phyloP scores from a whole-genome alignment of 805 yeast species.

The Kuraishia ogatae region DNA sequence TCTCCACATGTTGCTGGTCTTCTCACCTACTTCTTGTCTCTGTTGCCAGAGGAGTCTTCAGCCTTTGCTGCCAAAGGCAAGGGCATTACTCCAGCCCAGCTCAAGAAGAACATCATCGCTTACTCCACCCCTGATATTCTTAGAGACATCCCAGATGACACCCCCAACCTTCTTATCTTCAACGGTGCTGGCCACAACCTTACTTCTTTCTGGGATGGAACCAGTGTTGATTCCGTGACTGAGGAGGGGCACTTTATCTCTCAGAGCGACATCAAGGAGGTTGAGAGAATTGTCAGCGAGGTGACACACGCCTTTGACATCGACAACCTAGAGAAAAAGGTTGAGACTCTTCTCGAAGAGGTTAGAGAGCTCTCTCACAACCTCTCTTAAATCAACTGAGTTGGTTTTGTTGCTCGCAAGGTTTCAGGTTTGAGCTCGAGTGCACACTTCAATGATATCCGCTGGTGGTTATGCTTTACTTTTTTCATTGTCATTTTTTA shows the following conservation, averaged over 20 bases:
- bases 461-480: neutral
- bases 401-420: neutral
- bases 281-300: constrained; percentile 3
- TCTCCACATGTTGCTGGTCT: constrained; percentile 94
- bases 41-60: constrained; percentile 69
- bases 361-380: neutral
- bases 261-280: neutral
- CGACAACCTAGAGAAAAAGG: neutral
- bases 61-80: constrained; percentile 41
- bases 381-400: neutral
- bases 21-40: constrained; percentile 78
- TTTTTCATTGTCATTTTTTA: neutral
- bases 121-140: constrained; percentile 56
- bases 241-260: neutral
- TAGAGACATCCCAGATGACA: constrained; percentile 46
- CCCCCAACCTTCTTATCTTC: constrained; percentile 70
- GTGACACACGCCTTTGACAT: neutral
- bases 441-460: neutral
- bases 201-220: constrained; percentile 48
- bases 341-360: neutral
- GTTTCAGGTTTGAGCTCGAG: neutral
- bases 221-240: neutral
- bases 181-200: constrained; percentile 77
- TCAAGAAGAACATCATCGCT: constrained; percentile 67
- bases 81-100: constrained; percentile 64